Conservation (phyloP, 257 asterid species). For the Dorcoceras hygrometricum region DNA sequence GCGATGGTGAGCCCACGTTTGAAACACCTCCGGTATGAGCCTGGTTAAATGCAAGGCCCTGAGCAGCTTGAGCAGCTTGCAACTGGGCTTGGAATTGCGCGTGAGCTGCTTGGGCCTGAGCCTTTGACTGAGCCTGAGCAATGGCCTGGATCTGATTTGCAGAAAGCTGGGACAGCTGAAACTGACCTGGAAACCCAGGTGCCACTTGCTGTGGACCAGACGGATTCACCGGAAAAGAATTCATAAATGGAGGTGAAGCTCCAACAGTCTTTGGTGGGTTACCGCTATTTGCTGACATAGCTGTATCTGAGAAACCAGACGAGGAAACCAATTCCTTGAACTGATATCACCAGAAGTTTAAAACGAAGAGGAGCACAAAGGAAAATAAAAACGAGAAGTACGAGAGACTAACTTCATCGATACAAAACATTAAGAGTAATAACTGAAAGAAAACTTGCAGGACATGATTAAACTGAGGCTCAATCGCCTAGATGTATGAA, state of each 20-base stretch:
- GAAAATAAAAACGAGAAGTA: not conserved
- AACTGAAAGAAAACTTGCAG: not conserved
- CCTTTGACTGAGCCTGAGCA: constrained; percentile 73
- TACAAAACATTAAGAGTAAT: not conserved
- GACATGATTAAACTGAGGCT: constrained; percentile 21
- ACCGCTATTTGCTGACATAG: constrained; percentile 80
- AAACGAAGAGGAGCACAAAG: constrained; percentile 6
- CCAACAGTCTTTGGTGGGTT: constrained; percentile 73
- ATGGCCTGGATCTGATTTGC: constrained; percentile 84
- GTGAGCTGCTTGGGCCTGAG: constrained; percentile 61
- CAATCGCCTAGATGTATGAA: not conserved
- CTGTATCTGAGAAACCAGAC: constrained; percentile 23
- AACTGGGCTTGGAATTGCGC: constrained; percentile 70
- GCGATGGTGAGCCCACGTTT: constrained; percentile 70
- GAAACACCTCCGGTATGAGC: constrained; percentile 52
- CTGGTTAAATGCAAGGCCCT: constrained; percentile 77
- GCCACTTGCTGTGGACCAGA: constrained; percentile 60
- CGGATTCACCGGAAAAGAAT: constrained; percentile 59
- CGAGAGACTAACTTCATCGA: not conserved
- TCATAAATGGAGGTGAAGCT: constrained; percentile 78
- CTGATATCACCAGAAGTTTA: constrained; percentile 27
- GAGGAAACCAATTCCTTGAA: constrained; percentile 21
- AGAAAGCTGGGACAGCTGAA: constrained; percentile 63
- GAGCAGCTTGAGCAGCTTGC: constrained; percentile 70
- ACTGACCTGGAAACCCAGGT: constrained; percentile 67